Percentiles rank a stretch among this genome's conserved stretches.
Conservation (phyloP, 257 asterid genomes). For the Solanum appendiculatum region DNA sequence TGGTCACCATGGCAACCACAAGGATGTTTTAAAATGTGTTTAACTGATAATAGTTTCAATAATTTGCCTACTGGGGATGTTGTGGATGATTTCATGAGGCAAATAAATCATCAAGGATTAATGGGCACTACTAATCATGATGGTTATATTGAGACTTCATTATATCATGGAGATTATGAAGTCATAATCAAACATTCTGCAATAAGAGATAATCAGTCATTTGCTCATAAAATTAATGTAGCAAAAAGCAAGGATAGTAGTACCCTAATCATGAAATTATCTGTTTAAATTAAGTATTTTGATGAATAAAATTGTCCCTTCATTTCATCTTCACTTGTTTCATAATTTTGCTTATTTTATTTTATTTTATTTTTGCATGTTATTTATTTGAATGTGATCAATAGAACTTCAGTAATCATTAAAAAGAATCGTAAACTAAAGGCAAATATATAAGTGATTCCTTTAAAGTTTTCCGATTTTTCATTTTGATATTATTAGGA, state of each 20-base stretch:
- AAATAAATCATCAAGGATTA: slow-evolving; percentile 8
- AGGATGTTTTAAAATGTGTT: slow-evolving; percentile 23
- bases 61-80: slow-evolving; percentile 27
- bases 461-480: background rate
- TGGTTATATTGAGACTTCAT: slow-evolving; percentile 13
- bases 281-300: background rate
- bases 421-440: background rate
- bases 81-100: slow-evolving; percentile 14
- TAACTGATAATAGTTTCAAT: slow-evolving; percentile 18
- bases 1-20: slow-evolving; percentile 15
- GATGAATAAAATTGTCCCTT: background rate
- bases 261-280: background rate
- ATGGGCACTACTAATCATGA: slow-evolving; percentile 3
- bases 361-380: background rate
- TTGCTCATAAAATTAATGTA: background rate
- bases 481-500: background rate
- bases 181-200: background rate
- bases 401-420: background rate
- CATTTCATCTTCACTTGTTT: background rate
- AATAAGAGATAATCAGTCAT: background rate
- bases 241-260: background rate
- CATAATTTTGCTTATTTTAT: background rate
- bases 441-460: background rate
- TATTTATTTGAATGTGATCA: background rate
- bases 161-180: slow-evolving; percentile 24